Conservation (phyloP, 768 basidiomycete genomes). For the Rubroboletus pulcherrimus region DNA sequence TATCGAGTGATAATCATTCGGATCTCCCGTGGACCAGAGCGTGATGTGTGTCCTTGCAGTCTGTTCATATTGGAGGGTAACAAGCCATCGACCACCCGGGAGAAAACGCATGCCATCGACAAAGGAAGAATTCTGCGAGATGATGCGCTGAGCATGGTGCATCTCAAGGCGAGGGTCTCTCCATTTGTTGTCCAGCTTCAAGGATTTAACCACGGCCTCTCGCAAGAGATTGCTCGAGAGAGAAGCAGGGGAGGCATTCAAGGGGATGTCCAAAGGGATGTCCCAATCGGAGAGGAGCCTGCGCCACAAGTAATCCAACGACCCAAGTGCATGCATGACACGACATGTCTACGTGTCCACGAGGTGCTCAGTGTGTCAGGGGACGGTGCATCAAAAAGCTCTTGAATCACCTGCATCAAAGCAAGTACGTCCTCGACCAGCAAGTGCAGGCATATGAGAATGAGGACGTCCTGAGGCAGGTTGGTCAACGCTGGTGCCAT, state of each 20-base stretch:
- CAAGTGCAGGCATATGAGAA: slow-evolving; percentile 35
- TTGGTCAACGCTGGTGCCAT: slow-evolving; percentile 22
- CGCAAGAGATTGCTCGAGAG: slow-evolving; percentile 42
- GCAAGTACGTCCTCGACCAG: slow-evolving; percentile 41
- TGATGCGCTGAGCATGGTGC: slow-evolving; percentile 36
- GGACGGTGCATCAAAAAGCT: background rate
- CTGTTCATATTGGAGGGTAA: slow-evolving; percentile 38
- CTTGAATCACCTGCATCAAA: slow-evolving; percentile 44
- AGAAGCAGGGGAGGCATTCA: slow-evolving; percentile 27
- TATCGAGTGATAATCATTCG: slow-evolving; percentile 24
- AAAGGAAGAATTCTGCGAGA: slow-evolving; percentile 32
- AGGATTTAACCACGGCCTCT: slow-evolving; percentile 37
- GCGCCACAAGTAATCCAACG: slow-evolving; percentile 56
- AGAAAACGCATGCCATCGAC: slow-evolving; percentile 46
- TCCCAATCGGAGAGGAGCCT: slow-evolving; percentile 30
- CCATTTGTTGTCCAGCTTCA: slow-evolving; percentile 54
- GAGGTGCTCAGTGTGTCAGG: slow-evolving; percentile 12
- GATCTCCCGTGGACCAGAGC: slow-evolving; percentile 41
- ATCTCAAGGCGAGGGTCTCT: slow-evolving; percentile 34
- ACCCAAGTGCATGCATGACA: slow-evolving; percentile 50
- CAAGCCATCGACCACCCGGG: slow-evolving; percentile 46
- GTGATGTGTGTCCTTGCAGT: slow-evolving; percentile 38
- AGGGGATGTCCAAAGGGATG: slow-evolving; percentile 41
- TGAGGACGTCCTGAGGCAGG: slow-evolving; percentile 44
- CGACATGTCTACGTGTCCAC: slow-evolving; percentile 54